phyloP scores from a whole-genome alignment of 2,329 filamentous ascomycete genomes.

The Aspergillus latus region DNA sequence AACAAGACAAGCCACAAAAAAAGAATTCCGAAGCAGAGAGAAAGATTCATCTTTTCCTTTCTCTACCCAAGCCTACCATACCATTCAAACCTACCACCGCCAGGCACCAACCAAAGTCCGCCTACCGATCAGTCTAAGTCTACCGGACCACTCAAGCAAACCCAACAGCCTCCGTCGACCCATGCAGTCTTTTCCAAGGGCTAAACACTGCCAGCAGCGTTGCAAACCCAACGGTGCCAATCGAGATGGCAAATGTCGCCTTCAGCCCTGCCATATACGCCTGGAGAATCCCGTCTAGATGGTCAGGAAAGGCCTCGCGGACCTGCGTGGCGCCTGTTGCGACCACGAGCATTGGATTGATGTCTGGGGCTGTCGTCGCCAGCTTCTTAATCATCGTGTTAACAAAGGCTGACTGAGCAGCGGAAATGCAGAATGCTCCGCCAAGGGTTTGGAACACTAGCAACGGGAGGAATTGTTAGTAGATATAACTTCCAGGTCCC shows the following conservation, averaged over 20 bases:
- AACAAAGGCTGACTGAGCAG: background rate
- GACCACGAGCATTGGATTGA: background rate
- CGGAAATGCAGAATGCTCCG: background rate
- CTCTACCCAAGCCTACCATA: too few relatives aligned
- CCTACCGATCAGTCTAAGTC: too few relatives aligned
- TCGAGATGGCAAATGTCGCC: background rate
- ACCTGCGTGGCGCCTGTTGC: background rate
- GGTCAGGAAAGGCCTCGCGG: background rate
- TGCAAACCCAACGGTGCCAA: background rate
- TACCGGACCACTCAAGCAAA: too few relatives aligned
- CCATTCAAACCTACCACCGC: too few relatives aligned
- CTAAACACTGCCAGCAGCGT: background rate
- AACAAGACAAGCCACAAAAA: too few relatives aligned
- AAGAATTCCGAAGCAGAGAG: too few relatives aligned
- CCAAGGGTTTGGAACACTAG: background rate
- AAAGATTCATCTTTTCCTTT: too few relatives aligned
- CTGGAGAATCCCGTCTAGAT: background rate
- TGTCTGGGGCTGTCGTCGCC: background rate
- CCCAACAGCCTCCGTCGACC: too few relatives aligned
- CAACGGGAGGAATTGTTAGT: background rate
- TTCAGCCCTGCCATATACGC: slow-evolving; percentile 4
- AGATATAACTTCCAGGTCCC: too few relatives aligned
- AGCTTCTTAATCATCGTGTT: background rate
- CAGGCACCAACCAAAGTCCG: too few relatives aligned
- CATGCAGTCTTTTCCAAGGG: too few relatives aligned